phyloP scores from a whole-genome alignment of 371 early-diverging fungal genomes.

The Mucor velutinosus region DNA sequence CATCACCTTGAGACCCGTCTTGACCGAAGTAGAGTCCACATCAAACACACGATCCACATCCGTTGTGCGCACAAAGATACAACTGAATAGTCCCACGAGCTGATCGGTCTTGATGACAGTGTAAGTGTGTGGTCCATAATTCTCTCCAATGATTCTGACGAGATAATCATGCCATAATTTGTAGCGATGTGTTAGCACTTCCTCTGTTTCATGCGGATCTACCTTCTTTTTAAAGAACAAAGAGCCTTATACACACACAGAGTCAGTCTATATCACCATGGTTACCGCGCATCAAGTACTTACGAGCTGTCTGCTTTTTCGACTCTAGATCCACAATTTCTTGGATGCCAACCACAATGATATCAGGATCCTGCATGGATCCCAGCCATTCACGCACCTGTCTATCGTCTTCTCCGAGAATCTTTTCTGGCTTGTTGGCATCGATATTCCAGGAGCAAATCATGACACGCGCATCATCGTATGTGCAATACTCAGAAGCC shows the following conservation, averaged over 20 bases:
- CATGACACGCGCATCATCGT: slow-evolving; percentile 54
- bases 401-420: slow-evolving; percentile 36
- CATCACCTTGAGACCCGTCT: slow-evolving; percentile 84
- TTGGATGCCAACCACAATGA: slow-evolving; percentile 80
- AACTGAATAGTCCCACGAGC: slow-evolving; percentile 82
- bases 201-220: slow-evolving; percentile 37
- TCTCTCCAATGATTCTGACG: slow-evolving; percentile 31
- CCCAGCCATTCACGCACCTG: slow-evolving; percentile 50
- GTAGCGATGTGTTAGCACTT: slow-evolving; percentile 56
- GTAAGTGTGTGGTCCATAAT: slow-evolving; percentile 46
- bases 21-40: slow-evolving; percentile 52
- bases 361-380: slow-evolving; percentile 60
- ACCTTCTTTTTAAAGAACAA: slow-evolving; percentile 38
- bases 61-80: slow-evolving; percentile 63
- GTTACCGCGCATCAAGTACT: slow-evolving; percentile 1
- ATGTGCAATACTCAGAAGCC: slow-evolving; percentile 54
- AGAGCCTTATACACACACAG: not conserved
- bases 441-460: slow-evolving; percentile 80
- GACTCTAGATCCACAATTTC: slow-evolving; percentile 79
- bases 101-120: slow-evolving; percentile 65
- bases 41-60: slow-evolving; percentile 30
- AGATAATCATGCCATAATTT: slow-evolving; percentile 72
- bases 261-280: not conserved
- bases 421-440: slow-evolving; percentile 53
- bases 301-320: slow-evolving; percentile 62